A percentile compares a stretch with the other conserved stretches of the same genome.
phyloP scores from a whole-genome alignment of 2,329 filamentous ascomycete species.

The Graphilbum fragrans region DNA sequence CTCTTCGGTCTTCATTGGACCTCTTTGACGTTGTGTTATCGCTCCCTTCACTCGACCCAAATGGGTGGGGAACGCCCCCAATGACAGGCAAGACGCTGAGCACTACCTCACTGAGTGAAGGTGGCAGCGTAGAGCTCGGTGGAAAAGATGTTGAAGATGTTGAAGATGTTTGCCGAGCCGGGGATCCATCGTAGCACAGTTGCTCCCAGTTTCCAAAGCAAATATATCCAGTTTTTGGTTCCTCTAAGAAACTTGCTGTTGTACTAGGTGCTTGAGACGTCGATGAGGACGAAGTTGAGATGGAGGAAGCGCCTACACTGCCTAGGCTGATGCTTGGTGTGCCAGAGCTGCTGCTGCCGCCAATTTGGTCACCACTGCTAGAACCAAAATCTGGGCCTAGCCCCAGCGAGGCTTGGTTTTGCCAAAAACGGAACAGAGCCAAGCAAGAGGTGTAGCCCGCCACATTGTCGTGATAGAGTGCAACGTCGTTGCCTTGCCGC shows the following conservation, averaged over 20 bases:
- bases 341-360: background rate
- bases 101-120: background rate
- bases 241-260: too few species aligned
- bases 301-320: too few species aligned
- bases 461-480: slow-evolving; percentile 10
- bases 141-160: too few species aligned
- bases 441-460: slow-evolving; percentile 14
- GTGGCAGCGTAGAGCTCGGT: too few species aligned
- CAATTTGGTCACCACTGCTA: background rate
- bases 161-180: background rate
- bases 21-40: background rate
- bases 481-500: slow-evolving; percentile 9
- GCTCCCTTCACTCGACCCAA: too few species aligned
- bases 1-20: background rate
- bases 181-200: slow-evolving; percentile 1
- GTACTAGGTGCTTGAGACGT: background rate
- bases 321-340: background rate
- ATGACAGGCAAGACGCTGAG: background rate
- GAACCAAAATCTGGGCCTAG: background rate
- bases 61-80: background rate
- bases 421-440: slow-evolving; percentile 12
- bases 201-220: slow-evolving; percentile 7
- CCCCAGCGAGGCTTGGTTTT: slow-evolving; percentile 6
- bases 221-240: slow-evolving; percentile 1
- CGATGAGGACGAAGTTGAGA: background rate